Evolutionary conservation across 441 rosid genomes (phyloP).

Genomic region (Manihot esculenta): DNA sequence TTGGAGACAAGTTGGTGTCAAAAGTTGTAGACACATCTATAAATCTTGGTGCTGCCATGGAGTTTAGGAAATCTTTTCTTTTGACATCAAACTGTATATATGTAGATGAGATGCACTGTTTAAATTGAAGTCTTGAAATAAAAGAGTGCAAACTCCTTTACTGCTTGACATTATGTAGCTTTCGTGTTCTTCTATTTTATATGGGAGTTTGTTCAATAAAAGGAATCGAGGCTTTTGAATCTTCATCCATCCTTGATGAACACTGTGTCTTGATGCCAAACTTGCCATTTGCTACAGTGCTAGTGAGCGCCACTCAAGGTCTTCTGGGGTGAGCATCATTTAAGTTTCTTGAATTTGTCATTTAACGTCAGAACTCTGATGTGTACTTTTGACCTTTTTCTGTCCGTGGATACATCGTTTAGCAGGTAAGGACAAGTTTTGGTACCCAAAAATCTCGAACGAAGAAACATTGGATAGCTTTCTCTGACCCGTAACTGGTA

Average conservation of each 20-base stretch:
- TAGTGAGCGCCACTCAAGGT: neutral
- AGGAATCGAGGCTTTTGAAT: slow-evolving; percentile 11
- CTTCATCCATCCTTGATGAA: neutral
- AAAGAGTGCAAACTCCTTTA: neutral
- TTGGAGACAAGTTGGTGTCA: slow-evolving; percentile 16
- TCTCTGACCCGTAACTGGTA: slow-evolving; percentile 6
- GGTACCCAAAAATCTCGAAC: neutral
- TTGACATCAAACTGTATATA: slow-evolving; percentile 23
- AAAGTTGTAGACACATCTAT: slow-evolving; percentile 17
- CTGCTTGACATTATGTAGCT: slow-evolving; percentile 17
- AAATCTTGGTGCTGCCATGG: slow-evolving; percentile 11
- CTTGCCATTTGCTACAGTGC: neutral
- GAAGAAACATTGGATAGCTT: too few relatives aligned
- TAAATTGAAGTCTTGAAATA: slow-evolving; percentile 13
- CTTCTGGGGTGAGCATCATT: too few relatives aligned
- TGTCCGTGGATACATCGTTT: neutral
- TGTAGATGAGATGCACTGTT: slow-evolving; percentile 9
- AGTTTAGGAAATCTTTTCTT: slow-evolving; percentile 7
- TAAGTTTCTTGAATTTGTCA: too few relatives aligned
- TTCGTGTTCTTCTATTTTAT: slow-evolving; percentile 5
- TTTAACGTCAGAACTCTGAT: neutral
- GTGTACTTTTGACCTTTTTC: neutral
- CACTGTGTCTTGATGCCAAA: neutral
- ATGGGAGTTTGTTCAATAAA: slow-evolving; percentile 11
- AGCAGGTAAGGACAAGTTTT: neutral